Percentiles rank a stretch among this genome's conserved stretches.
Evolutionary conservation across 495 filamentous ascomycete genomes (phyloP).

Genomic region (Trichoderma gamsii): DNA sequence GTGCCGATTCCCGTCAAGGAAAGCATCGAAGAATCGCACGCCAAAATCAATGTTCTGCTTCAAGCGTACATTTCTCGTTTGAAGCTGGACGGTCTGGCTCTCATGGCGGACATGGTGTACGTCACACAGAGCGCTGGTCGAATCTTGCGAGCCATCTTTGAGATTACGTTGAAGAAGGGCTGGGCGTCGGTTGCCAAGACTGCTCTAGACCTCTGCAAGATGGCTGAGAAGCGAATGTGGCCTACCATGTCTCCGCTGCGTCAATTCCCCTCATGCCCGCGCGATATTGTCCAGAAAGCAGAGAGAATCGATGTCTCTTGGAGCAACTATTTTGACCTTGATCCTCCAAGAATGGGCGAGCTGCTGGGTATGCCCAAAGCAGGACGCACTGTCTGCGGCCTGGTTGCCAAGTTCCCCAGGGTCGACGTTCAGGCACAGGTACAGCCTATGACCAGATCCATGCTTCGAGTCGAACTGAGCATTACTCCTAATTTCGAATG

Average conservation of each 20-base stretch:
- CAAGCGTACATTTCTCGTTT: conserved; percentile 96
- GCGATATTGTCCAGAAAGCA: conserved; percentile 83
- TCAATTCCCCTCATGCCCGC: conserved; percentile 76
- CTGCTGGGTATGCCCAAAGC: conserved; percentile 87
- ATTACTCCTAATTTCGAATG: conserved; percentile 95
- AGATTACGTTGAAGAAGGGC: conserved; percentile 91
- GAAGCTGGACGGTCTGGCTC: conserved; percentile 83
- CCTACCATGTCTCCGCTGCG: conserved; percentile 93
- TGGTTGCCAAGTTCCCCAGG: conserved; percentile 89
- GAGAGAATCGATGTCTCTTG: conserved; percentile 94
- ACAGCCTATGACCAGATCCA: conserved; percentile 89
- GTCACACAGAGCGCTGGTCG: conserved; percentile 96
- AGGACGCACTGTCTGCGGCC: conserved; percentile 73
- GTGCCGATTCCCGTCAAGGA: conserved; percentile 98
- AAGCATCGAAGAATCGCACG: conserved; percentile 90
- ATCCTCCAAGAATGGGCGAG: conserved; percentile 95
- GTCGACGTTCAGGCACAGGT: conserved; percentile 88
- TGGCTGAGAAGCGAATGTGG: conserved; percentile 99
- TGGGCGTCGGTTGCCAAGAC: conserved; percentile 92
- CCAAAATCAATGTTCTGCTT: conserved; percentile 98
- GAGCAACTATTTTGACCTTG: conserved; percentile 88
- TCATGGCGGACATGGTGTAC: conserved; percentile 99
- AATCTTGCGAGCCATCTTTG: conserved; percentile 92
- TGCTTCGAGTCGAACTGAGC: conserved; percentile 89
- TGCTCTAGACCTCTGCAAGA: conserved; percentile 93